phyloP scores from a whole-genome alignment of 768 basidiomycete species.

The Panus rudis region DNA sequence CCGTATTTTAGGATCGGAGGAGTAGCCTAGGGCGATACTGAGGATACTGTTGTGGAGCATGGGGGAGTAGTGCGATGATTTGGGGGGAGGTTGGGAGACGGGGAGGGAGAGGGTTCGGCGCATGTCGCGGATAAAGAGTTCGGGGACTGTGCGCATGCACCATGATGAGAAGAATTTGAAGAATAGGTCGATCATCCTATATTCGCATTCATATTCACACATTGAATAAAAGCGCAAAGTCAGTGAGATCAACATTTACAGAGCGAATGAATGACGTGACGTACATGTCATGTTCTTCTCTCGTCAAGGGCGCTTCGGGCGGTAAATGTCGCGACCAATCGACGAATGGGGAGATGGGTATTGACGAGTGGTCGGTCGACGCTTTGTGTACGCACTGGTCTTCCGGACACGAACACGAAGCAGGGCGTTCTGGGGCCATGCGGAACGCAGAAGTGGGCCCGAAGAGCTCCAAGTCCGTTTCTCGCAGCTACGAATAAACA shows the following conservation, averaged over 20 bases:
- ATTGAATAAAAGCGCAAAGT: too few relatives aligned
- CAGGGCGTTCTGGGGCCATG: slow-evolving; percentile 19
- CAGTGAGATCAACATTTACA: background rate
- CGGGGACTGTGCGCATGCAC: slow-evolving; percentile 33
- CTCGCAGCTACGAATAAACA: slow-evolving; percentile 15
- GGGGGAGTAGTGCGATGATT: slow-evolving; percentile 58
- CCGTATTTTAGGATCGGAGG: slow-evolving; percentile 30
- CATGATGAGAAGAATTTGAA: slow-evolving; percentile 35
- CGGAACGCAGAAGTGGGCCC: slow-evolving; percentile 27
- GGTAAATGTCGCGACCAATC: slow-evolving; percentile 27
- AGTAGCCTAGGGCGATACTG: slow-evolving; percentile 32
- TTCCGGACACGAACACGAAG: background rate
- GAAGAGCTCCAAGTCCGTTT: slow-evolving; percentile 22
- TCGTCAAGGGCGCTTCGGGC: slow-evolving; percentile 21
- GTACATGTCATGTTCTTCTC: slow-evolving; percentile 24
- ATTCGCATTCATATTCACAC: too few relatives aligned
- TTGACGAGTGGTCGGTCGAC: slow-evolving; percentile 6
- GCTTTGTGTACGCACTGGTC: too few relatives aligned
- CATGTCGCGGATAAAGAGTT: slow-evolving; percentile 37
- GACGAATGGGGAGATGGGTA: slow-evolving; percentile 15
- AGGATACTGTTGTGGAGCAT: slow-evolving; percentile 67
- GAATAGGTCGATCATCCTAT: slow-evolving; percentile 30
- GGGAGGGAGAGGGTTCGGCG: slow-evolving; percentile 27
- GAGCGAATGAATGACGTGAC: background rate
- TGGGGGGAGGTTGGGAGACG: slow-evolving; percentile 23